Evolutionary conservation across 2,329 filamentous ascomycete species (phyloP).

Genomic region (Pyrenophora tritici-repentis): DNA sequence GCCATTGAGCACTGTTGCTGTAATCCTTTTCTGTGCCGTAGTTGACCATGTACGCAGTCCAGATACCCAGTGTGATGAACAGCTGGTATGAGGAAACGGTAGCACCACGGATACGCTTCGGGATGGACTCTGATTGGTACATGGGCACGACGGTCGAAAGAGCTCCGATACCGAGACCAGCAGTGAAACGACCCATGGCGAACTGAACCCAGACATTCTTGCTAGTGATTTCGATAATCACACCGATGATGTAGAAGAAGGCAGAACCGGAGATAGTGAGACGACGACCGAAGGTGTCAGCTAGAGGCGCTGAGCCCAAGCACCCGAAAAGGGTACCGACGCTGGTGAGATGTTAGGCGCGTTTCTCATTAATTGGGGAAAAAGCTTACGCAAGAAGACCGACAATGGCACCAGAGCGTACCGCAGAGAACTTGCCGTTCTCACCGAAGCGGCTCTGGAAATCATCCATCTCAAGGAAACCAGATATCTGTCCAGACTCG

Average conservation of each 20-base stretch:
- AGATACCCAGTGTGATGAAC: conserved; percentile 71
- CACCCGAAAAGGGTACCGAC: conserved; percentile 77
- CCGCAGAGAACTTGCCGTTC: conserved; percentile 39
- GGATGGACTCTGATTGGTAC: conserved; percentile 71
- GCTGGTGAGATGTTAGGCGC: conserved; percentile 17
- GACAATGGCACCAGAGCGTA: conserved; percentile 44
- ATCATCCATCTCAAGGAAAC: conserved; percentile 44
- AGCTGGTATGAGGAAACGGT: conserved; percentile 69
- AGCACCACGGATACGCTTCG: conserved; percentile 66
- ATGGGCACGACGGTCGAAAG: conserved; percentile 63
- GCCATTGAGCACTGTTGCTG: conserved; percentile 62
- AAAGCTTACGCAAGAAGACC: conserved; percentile 41
- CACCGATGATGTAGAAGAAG: conserved; percentile 67
- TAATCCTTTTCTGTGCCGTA: conserved; percentile 61
- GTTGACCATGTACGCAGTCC: conserved; percentile 58
- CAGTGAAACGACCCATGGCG: conserved; percentile 65
- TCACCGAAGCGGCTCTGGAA: conserved; percentile 42
- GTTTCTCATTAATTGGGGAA: not conserved
- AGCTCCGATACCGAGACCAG: conserved; percentile 68
- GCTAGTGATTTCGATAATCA: conserved; percentile 68
- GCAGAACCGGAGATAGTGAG: conserved; percentile 65
- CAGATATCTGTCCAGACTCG: conserved; percentile 23
- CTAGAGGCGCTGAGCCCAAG: conserved; percentile 61
- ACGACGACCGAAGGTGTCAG: conserved; percentile 65
- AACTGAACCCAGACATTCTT: conserved; percentile 65